Base-by-base conservation (phyloP, 306 rosid species). In the Gleditsia sinensis region DNA sequence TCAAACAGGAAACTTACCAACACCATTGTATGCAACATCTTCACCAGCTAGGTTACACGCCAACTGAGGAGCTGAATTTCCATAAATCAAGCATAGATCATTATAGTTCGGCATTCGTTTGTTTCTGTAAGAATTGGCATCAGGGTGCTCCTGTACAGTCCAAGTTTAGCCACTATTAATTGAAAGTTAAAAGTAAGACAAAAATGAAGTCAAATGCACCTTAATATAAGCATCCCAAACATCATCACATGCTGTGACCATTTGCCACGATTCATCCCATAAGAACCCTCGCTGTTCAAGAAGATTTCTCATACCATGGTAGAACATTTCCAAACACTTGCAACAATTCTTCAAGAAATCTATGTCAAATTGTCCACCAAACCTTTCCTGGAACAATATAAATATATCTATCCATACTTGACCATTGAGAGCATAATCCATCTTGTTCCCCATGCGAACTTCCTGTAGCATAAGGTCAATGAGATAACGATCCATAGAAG, bases 1-100 rank as follows among this genome's bases (percentile, higher is more conserved):
- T 54, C 63, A 49, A 70, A 70, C 12, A 13, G 32, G 32, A 65
- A 67, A 72, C 85, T 67, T 48, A 87, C 85, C 75, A 42, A 23
- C 20, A 60, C 59, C 74, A 17, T 75, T 59, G 65, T 75, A 71
- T 36, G 72, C 71, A 36, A 42, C 24, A 67, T 63, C 69, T 46
- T 77, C 78, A 72, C 37, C 75, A 27, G 71, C 62, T 54, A 39
- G 57, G 40, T 73, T 72, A 30, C 37, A 51, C 45, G 62, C 45
- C 59, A 27, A 50, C 46, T 83, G 65, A 40, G 81, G 65, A 43
- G 61, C 72, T 66, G 82, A 72, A 72, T 75, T 78, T 78, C 87
- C 89, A 78, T 80, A 87, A 77, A 84, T 82, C 73, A 87, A 79
- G 86, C 83, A 84, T 78, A 87, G 75, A 68, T 80, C 86, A 78